Conservation (phyloP, 2,329 filamentous ascomycete species). For the Beauveria caledonica region DNA sequence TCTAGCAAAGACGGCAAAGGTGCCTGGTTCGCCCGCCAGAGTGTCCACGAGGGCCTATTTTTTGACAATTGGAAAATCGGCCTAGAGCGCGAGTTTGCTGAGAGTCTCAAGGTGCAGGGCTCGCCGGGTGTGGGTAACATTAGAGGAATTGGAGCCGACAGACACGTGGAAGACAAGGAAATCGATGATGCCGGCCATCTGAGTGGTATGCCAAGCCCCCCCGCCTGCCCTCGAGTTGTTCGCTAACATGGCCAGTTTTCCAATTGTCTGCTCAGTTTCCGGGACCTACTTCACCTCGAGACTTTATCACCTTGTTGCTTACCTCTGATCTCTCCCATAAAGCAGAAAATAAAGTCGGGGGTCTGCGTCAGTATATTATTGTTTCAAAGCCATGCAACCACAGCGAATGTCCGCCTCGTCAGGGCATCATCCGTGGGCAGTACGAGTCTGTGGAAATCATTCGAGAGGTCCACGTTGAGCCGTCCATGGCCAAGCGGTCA, state of each 20-base stretch:
- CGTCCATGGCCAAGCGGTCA: conserved; percentile 26
- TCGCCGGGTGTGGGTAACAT: conserved; percentile 67
- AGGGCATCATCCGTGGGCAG: conserved; percentile 71
- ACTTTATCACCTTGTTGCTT: conserved; percentile 75
- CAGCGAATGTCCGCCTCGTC: conserved; percentile 58
- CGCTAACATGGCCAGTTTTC: conserved; percentile 49
- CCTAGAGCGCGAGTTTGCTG: conserved; percentile 69
- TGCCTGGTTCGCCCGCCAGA: conserved; percentile 81
- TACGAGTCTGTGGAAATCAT: conserved; percentile 93
- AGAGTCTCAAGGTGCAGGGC: conserved; percentile 64
- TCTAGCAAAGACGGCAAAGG: conserved; percentile 72
- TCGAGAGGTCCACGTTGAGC: conserved; percentile 62
- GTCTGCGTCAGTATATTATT: conserved; percentile 69
- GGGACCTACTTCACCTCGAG: conserved; percentile 76
- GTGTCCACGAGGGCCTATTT: conserved; percentile 68
- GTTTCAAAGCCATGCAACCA: conserved; percentile 80
- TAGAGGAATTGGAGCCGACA: conserved; percentile 78
- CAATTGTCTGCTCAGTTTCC: conserved; percentile 85
- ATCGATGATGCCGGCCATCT: conserved; percentile 52
- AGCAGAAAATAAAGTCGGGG: conserved; percentile 21
- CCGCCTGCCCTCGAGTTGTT: conserved; percentile 12
- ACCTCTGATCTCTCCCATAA: conserved; percentile 51
- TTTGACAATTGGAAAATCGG: conserved; percentile 73
- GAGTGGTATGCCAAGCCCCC: conserved; percentile 41
- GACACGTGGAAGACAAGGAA: conserved; percentile 55